These are phyloP conservation scores for Candida endomychidarum DNA, from an alignment of 805 yeast species.

Conservation along the genomic window DNA sequence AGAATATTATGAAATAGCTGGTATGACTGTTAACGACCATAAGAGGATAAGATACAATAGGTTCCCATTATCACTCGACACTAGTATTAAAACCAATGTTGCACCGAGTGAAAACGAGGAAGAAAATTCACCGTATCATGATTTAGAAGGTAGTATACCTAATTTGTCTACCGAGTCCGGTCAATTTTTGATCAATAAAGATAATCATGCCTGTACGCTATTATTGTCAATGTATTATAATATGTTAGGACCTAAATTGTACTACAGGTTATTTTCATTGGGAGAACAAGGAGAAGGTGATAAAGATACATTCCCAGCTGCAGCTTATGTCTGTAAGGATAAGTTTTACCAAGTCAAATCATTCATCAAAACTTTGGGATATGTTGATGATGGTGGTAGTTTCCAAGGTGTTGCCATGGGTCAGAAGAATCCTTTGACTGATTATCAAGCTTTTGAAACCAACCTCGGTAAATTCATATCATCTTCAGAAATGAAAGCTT, in stretches of 20 bases:
- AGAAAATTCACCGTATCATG: constrained; percentile 51
- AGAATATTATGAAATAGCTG: constrained; percentile 35
- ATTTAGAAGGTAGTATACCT: constrained; percentile 66
- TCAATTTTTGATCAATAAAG: constrained; percentile 59
- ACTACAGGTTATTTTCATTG: constrained; percentile 59
- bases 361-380: constrained; percentile 33
- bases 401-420: constrained; percentile 40
- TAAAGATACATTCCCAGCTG: constrained; percentile 37
- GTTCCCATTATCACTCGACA: constrained; percentile 22
- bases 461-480: constrained; percentile 8
- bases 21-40: constrained; percentile 26
- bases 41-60: constrained; percentile 29
- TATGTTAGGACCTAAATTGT: constrained; percentile 58
- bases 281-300: constrained; percentile 47
- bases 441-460: constrained; percentile 18
- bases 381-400: constrained; percentile 21
- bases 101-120: constrained; percentile 12
- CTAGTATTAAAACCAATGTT: constrained; percentile 12
- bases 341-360: constrained; percentile 44
- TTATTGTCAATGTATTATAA: constrained; percentile 66
- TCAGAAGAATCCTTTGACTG: constrained; percentile 29
- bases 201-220: constrained; percentile 55
- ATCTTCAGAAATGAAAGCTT: constrained; percentile 11
- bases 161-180: constrained; percentile 73
- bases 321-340: constrained; percentile 33